These are phyloP conservation scores for Orbilia blumenaviensis DNA, from an alignment of 2,329 filamentous ascomycete species.

Conservation along the genomic window DNA sequence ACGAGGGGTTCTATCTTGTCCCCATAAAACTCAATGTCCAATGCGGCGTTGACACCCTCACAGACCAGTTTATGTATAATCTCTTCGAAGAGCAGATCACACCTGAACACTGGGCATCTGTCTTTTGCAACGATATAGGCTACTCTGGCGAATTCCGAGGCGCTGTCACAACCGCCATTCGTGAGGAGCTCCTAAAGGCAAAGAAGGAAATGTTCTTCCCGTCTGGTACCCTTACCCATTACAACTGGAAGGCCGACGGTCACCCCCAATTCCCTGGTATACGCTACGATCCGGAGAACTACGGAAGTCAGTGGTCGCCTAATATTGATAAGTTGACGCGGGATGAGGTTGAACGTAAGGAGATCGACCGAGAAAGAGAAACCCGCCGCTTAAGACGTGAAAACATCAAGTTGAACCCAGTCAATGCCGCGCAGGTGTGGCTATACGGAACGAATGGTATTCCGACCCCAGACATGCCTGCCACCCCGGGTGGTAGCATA, in stretches of 20 bases:
- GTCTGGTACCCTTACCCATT: slow-evolving; percentile 72
- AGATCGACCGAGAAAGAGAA: slow-evolving; percentile 91
- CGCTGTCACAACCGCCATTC: slow-evolving; percentile 94
- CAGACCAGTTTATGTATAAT: slow-evolving; percentile 92
- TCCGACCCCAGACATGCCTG: slow-evolving; percentile 67
- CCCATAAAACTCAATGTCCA: slow-evolving; percentile 92
- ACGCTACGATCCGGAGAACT: slow-evolving; percentile 91
- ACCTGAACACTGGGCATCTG: slow-evolving; percentile 88
- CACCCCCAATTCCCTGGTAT: slow-evolving; percentile 19
- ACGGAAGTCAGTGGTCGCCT: slow-evolving; percentile 85
- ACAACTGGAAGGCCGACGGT: slow-evolving; percentile 62
- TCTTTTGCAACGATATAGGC: slow-evolving; percentile 91
- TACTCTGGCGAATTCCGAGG: slow-evolving; percentile 92
- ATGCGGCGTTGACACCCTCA: slow-evolving; percentile 88
- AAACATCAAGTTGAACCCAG: slow-evolving; percentile 90
- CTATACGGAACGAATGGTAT: slow-evolving; percentile 67
- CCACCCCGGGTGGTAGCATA: slow-evolving; percentile 60
- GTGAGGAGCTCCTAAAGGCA: slow-evolving; percentile 87
- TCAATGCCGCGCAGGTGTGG: slow-evolving; percentile 80
- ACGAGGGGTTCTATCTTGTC: slow-evolving; percentile 60
- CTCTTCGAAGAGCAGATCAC: slow-evolving; percentile 89
- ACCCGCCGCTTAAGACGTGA: slow-evolving; percentile 86
- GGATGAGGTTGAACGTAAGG: slow-evolving; percentile 96
- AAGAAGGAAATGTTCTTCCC: slow-evolving; percentile 80
- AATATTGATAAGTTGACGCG: slow-evolving; percentile 84